Evolutionary conservation across 2,329 filamentous ascomycete genomes (phyloP).

Genomic region (Apiospora koreana): DNA sequence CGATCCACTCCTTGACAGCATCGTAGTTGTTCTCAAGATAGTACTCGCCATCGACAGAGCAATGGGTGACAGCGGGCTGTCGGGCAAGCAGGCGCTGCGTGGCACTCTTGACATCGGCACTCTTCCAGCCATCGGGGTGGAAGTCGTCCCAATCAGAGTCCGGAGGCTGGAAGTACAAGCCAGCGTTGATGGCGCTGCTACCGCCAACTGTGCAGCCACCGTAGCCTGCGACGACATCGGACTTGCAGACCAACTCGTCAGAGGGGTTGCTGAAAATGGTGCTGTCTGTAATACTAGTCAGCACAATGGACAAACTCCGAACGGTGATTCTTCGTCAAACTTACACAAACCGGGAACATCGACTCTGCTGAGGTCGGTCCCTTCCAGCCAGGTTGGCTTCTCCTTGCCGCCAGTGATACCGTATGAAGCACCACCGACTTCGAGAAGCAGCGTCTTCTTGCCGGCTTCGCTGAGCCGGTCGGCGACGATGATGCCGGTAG

Average conservation of each 20-base stretch:
- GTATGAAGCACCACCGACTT: slow-evolving; percentile 52
- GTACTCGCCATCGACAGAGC: slow-evolving; percentile 44
- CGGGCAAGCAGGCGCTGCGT: slow-evolving; percentile 44
- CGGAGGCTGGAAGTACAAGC: slow-evolving; percentile 54
- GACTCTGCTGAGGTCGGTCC: slow-evolving; percentile 49
- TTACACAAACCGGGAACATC: slow-evolving; percentile 53
- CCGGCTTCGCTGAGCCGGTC: slow-evolving; percentile 52
- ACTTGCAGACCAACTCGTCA: slow-evolving; percentile 39
- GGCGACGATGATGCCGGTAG: slow-evolving; percentile 53
- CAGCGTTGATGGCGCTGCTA: slow-evolving; percentile 54
- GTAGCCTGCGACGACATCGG: slow-evolving; percentile 42
- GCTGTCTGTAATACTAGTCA: slow-evolving; percentile 35
- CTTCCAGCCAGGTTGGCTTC: slow-evolving; percentile 48
- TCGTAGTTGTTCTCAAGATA: slow-evolving; percentile 50
- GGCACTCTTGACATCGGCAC: slow-evolving; percentile 46
- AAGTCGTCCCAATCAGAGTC: slow-evolving; percentile 53
- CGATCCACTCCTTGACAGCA: slow-evolving; percentile 50
- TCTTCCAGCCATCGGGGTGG: slow-evolving; percentile 52
- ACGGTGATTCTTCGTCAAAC: slow-evolving; percentile 12
- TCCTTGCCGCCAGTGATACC: slow-evolving; percentile 48
- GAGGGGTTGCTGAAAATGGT: slow-evolving; percentile 47
- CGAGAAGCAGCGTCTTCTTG: slow-evolving; percentile 52
- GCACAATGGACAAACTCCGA: background rate
- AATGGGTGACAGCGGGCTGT: slow-evolving; percentile 44
- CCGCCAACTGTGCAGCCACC: slow-evolving; percentile 54